phyloP scores from a whole-genome alignment of 495 filamentous ascomycete species.

The Hypoxylon intermedium region DNA sequence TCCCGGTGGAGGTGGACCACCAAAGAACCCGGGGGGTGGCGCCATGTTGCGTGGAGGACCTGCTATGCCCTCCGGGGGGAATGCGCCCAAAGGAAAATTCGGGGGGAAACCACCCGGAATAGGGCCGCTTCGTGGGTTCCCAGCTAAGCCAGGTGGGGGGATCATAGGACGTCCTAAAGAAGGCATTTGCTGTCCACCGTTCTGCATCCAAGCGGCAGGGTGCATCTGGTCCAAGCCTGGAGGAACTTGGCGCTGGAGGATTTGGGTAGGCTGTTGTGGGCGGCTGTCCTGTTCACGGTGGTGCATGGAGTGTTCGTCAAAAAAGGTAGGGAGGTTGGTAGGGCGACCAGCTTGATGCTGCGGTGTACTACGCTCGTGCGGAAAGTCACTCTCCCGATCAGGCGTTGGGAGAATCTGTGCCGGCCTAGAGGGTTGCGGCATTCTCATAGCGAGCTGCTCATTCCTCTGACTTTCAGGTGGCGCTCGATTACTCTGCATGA shows the following conservation, averaged over 20 bases:
- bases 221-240: conserved; percentile 59
- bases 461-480: conserved; percentile 54
- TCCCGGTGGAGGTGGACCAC: conserved; percentile 50
- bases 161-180: conserved; percentile 56
- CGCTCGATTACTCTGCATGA: conserved; percentile 58
- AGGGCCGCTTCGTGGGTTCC: conserved; percentile 51
- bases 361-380: conserved; percentile 44
- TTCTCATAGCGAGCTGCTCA: conserved; percentile 48
- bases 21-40: conserved; percentile 59
- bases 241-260: conserved; percentile 62
- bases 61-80: conserved; percentile 53
- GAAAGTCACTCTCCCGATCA: conserved; percentile 54
- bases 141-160: conserved; percentile 59
- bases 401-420: conserved; percentile 44
- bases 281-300: conserved; percentile 49
- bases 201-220: conserved; percentile 49
- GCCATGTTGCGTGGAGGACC: conserved; percentile 51
- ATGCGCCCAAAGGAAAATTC: conserved; percentile 57
- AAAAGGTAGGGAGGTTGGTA: conserved; percentile 47
- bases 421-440: conserved; percentile 48
- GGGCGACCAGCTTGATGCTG: conserved; percentile 40
- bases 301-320: conserved; percentile 52
- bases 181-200: conserved; percentile 48
- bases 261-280: conserved; percentile 59
- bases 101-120: conserved; percentile 56